phyloP scores from a whole-genome alignment of 2,329 filamentous ascomycete species.

The Fusarium pseudoanthophilum region DNA sequence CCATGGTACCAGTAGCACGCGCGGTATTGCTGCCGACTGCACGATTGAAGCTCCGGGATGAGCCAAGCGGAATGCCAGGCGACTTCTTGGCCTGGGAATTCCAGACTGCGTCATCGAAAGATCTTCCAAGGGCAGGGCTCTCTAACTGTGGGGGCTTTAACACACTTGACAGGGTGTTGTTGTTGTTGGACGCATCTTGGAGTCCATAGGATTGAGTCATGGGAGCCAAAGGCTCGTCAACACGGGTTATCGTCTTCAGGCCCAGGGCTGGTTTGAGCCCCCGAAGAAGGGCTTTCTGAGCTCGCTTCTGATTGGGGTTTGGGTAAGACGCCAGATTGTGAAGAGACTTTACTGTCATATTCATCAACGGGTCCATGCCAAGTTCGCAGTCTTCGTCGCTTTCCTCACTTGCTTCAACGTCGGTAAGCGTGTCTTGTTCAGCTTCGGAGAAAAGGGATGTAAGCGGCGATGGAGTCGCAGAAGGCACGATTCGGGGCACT shows the following conservation, averaged over 20 bases:
- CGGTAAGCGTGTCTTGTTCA: conserved; percentile 28
- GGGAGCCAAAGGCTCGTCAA: conserved; percentile 19
- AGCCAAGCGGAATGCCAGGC: conserved; percentile 8
- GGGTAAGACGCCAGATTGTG: conserved; percentile 66
- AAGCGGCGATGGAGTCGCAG: conserved; percentile 39
- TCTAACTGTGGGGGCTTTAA: conserved; percentile 23
- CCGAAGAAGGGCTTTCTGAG: conserved; percentile 58
- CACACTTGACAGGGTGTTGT: not conserved
- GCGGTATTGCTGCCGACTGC: conserved; percentile 25
- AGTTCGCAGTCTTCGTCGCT: conserved; percentile 47
- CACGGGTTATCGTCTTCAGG: conserved; percentile 21
- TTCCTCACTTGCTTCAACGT: conserved; percentile 42
- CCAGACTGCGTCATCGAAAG: conserved; percentile 19
- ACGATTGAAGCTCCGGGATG: conserved; percentile 20
- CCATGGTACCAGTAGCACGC: conserved; percentile 22
- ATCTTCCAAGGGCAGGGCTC: conserved; percentile 4
- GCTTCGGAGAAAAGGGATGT: conserved; percentile 31
- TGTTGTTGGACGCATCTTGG: conserved; percentile 19
- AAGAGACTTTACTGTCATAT: conserved; percentile 59
- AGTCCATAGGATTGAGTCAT: conserved; percentile 6
- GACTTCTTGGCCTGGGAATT: conserved; percentile 10
- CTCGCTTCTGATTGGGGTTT: conserved; percentile 64
- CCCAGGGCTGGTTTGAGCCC: conserved; percentile 42
- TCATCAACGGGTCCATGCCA: conserved; percentile 49
- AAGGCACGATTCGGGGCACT: conserved; percentile 44